A percentile compares a stretch with the other conserved stretches of the same genome.
Evolutionary conservation across 2,329 filamentous ascomycete species (phyloP).

Genomic region (Diaporthe helianthi): DNA sequence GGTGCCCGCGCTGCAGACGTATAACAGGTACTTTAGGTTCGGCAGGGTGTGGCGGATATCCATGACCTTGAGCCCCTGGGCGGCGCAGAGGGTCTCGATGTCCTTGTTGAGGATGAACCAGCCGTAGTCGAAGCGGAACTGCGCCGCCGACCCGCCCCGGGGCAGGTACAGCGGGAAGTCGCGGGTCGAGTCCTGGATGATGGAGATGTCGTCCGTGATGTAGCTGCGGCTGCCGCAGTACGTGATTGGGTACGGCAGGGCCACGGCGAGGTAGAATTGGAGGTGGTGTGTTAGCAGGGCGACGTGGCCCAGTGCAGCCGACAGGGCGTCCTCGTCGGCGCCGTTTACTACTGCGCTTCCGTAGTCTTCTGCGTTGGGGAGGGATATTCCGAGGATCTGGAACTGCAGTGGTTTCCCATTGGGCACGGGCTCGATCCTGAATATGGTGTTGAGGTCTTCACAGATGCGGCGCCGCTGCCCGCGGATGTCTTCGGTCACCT

Average conservation of each 20-base stretch:
- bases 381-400: conserved; percentile 77
- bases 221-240: conserved; percentile 76
- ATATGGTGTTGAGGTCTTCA: conserved; percentile 80
- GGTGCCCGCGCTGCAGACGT: conserved; percentile 82
- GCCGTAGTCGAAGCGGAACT: conserved; percentile 94
- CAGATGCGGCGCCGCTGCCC: conserved; percentile 90
- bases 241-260: conserved; percentile 81
- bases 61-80: conserved; percentile 78
- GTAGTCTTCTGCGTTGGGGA: conserved; percentile 79
- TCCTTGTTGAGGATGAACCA: conserved; percentile 98
- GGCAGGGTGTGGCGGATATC: conserved; percentile 92
- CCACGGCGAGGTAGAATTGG: conserved; percentile 80
- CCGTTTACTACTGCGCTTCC: conserved; percentile 54
- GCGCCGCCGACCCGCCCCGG: conserved; percentile 67
- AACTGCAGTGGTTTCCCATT: conserved; percentile 73
- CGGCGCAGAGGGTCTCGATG: conserved; percentile 73
- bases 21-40: conserved; percentile 91
- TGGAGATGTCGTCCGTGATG: conserved; percentile 77
- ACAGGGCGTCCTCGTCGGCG: conserved; percentile 72
- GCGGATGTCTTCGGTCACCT: conserved; percentile 70
- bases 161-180: conserved; percentile 82
- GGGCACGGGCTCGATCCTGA: conserved; percentile 74
- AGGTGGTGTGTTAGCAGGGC: conserved; percentile 77
- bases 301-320: conserved; percentile 82
- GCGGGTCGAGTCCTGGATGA: conserved; percentile 62